Evolutionary conservation across 805 yeast genomes (phyloP), one percentile per base, ranked within the genome.

Genomic region (Candida sakaeoensis): DNA sequence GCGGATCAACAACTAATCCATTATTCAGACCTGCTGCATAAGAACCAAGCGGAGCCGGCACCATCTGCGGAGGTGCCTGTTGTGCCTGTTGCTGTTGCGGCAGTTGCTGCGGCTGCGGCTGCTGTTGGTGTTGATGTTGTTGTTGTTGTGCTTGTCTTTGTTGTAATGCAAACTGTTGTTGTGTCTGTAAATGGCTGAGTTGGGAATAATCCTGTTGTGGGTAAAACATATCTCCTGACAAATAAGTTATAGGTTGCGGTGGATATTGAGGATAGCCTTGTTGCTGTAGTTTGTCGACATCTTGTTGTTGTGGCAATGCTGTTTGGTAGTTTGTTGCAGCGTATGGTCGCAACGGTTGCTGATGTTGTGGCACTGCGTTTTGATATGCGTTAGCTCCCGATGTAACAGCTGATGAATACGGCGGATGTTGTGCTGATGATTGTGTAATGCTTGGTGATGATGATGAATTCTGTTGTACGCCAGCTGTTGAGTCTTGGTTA

Each of bases 281-380:
- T 36, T 27, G 36, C 30, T 40, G 39, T 18, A 27, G 39, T 28
- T 37, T 37, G 16, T 37, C 40, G n/a, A 28, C 30, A 15, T 32
- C 38, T 13, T 27, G 27, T 13, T 27, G 27, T 17, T 36, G 38
- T 27, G 21, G 41, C 3, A 25, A 25, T 10, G 32, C 26, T 13
- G 32, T 5, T 8, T 10, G 17, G 10, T 18, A 8, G 22, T 18
- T 13, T 12, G 26, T 21, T 33, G 36, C 19, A 14, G 34, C 10
- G 16, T 36, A 28, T 27, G 39, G 34, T 22, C 32, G 14, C 19
- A 28, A 28, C 14, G 17, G 32, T 15, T 28, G 32, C 10, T 28
- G 32, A n/a, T 28, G 32, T 15, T 17, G 32, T 28, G 16, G 8
- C 4, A 28, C 32, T 10, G 32, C 12, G 9, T 8, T 28, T 8